A percentile compares a stretch with the other conserved stretches of the same genome.
Evolutionary conservation across 2,329 filamentous ascomycete species (phyloP).

Genomic region (Aspergillus sp.): DNA sequence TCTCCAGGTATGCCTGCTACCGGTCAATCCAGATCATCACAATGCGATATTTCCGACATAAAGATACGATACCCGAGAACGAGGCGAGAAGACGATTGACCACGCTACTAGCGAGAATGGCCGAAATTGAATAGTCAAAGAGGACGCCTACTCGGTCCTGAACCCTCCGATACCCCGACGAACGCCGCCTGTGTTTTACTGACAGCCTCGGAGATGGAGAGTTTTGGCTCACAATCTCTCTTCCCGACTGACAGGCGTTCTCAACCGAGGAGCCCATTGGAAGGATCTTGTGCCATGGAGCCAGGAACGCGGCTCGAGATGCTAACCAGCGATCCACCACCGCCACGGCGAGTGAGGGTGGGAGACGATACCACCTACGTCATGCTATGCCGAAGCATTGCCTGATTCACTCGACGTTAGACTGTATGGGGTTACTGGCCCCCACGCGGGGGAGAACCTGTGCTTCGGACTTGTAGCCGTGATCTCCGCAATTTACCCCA

Average conservation of each 20-base stretch:
- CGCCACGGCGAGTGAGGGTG: too few species aligned
- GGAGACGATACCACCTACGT: too few species aligned
- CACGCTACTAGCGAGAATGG: constrained; percentile 29
- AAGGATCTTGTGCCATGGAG: not conserved
- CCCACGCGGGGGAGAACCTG: not conserved
- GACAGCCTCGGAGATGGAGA: too few species aligned
- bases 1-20: constrained; percentile 39
- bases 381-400: too few species aligned
- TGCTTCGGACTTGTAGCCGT: not conserved
- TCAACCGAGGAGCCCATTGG: not conserved
- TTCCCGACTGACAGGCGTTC: too few species aligned
- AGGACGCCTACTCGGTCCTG: too few species aligned
- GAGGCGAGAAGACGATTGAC: constrained; percentile 36
- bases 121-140: constrained; percentile 9
- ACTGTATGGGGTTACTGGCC: not conserved
- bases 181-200: too few species aligned
- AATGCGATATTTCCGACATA: constrained; percentile 39
- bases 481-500: not conserved
- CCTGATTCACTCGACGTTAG: too few species aligned
- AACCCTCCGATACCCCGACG: too few species aligned
- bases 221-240: too few species aligned
- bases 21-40: constrained; percentile 36
- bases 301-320: too few species aligned
- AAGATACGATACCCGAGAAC: constrained; percentile 36
- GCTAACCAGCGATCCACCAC: too few species aligned